Conservation (phyloP, 75 land plant genomes). For the Sequoia sempervirens region DNA sequence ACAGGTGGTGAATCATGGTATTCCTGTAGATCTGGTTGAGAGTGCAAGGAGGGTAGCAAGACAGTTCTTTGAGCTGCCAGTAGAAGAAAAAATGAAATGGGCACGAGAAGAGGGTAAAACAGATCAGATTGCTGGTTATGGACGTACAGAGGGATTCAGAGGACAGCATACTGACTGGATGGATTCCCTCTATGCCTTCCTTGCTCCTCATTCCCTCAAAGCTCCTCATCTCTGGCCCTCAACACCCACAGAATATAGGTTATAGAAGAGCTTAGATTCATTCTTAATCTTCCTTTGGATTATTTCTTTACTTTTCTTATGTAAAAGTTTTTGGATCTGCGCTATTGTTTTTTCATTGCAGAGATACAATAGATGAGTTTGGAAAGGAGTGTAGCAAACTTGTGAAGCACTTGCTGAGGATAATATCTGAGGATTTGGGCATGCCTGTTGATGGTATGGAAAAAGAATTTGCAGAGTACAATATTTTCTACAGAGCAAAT, state of each 20-base stretch:
- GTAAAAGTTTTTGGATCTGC: not conserved
- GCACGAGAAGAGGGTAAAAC: not conserved
- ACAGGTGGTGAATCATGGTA: slow-evolving; percentile 2
- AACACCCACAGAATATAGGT: slow-evolving; percentile 9
- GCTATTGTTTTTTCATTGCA: not conserved
- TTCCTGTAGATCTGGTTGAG: not conserved
- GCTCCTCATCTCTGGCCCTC: slow-evolving; percentile 9
- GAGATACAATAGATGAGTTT: not conserved
- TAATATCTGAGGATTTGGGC: slow-evolving; percentile 12
- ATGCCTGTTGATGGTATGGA: not conserved
- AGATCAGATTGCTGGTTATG: not conserved
- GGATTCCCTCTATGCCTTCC: slow-evolving; percentile 4
- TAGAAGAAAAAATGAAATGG: not conserved
- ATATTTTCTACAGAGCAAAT: slow-evolving; percentile 14
- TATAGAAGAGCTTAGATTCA: not conserved
- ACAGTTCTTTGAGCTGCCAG: not conserved
- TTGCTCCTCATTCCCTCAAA: not conserved
- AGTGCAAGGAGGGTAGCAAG: not conserved
- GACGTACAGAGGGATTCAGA: not conserved
- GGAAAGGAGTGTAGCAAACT: slow-evolving; percentile 5
- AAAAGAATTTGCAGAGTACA: slow-evolving; percentile 7
- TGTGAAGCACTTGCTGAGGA: not conserved
- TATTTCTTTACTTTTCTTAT: too few species aligned
- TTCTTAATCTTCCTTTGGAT: too few species aligned
- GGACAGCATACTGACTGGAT: not conserved